These are phyloP conservation scores for Paramarasmius palmivorus DNA, from an alignment of 1,284 basidiomycete species.

Conservation along the genomic window DNA sequence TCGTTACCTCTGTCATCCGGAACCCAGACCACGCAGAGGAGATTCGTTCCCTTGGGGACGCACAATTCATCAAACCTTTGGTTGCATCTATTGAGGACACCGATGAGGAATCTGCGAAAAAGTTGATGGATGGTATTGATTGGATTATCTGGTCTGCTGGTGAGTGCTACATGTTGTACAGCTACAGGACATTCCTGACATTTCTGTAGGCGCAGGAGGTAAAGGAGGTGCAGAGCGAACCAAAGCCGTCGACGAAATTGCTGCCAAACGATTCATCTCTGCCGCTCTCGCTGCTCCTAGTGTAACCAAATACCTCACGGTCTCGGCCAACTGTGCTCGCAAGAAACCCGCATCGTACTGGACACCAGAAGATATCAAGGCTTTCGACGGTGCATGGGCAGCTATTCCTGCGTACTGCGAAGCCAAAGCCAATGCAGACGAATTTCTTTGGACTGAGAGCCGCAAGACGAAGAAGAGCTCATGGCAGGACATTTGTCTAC, in stretches of 20 bases:
- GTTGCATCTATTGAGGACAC: constrained; percentile 3
- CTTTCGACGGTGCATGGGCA: background rate
- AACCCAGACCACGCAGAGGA: constrained; percentile 6
- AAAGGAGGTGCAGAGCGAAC: constrained; percentile 4
- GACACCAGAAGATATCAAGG: background rate
- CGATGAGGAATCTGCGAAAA: background rate
- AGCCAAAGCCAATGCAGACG: constrained; percentile 2
- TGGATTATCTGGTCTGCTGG: constrained; percentile 6
- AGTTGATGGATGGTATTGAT: constrained; percentile 3
- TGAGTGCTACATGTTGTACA: background rate
- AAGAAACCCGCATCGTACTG: background rate
- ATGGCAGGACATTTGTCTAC: constrained; percentile 2
- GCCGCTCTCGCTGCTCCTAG: background rate
- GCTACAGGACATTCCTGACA: background rate
- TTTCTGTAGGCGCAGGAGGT: background rate
- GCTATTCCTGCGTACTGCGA: constrained; percentile 1
- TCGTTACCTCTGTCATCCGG: constrained; percentile 9
- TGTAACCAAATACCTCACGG: background rate
- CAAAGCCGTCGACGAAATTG: constrained; percentile 1
- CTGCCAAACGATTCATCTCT: constrained; percentile 3
- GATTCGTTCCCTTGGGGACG: constrained; percentile 1
- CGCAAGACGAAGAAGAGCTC: background rate
- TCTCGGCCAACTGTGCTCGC: background rate
- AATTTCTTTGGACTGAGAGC: background rate
- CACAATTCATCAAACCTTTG: background rate